phyloP scores from a whole-genome alignment of 805 yeast genomes.

The Metschnikowia reukaufii region DNA sequence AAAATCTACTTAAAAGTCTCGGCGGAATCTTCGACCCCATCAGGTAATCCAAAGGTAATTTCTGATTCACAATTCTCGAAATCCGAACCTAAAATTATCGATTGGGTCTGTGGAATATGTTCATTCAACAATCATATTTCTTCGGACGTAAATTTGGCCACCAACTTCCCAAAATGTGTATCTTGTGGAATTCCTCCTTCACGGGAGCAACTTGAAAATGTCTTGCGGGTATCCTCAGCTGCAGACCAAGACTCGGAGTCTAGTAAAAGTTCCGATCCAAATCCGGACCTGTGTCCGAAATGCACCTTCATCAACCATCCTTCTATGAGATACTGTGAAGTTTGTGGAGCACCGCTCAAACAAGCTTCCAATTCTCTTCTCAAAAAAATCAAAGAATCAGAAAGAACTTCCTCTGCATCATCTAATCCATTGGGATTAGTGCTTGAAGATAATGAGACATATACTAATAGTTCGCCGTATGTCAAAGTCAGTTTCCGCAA shows the following conservation, averaged over 20 bases:
- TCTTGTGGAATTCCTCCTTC: conserved; percentile 40
- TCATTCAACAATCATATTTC: conserved; percentile 55
- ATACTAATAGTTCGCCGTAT: conserved; percentile 35
- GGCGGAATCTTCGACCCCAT: not conserved
- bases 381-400: conserved; percentile 9
- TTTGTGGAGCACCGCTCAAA: conserved; percentile 63
- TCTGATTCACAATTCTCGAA: not conserved
- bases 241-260: conserved; percentile 1
- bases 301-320: conserved; percentile 88
- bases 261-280: not conserved
- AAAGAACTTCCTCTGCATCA: conserved; percentile 1
- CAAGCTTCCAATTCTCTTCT: conserved; percentile 8
- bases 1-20: conserved; percentile 28
- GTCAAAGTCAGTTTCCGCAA: conserved; percentile 74
- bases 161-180: conserved; percentile 34
- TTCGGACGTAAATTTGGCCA: conserved; percentile 19
- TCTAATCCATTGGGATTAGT: conserved; percentile 23
- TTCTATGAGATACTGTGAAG: conserved; percentile 73
- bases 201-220: conserved; percentile 11
- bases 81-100: conserved; percentile 14
- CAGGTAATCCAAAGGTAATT: not conserved
- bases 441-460: conserved; percentile 35
- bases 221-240: not conserved
- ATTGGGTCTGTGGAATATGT: conserved; percentile 92
- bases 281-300: conserved; percentile 43